Conservation (phyloP, 352 stramenopile genomes). For the Phytophthora foliorum region DNA sequence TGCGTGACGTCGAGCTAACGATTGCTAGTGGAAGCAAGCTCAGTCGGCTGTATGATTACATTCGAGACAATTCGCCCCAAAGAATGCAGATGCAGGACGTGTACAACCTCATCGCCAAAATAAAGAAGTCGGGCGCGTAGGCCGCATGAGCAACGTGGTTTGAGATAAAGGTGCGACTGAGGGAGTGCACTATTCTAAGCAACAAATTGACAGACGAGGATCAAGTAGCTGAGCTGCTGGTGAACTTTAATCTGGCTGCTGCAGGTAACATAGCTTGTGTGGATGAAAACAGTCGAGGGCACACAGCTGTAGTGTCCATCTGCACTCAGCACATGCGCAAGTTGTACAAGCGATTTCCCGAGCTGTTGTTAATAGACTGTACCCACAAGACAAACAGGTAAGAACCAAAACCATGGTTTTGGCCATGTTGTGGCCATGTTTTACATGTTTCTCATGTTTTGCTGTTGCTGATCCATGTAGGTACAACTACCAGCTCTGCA, state of each 20-base stretch:
- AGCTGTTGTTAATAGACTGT: slow-evolving; percentile 17
- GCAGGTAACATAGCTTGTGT: slow-evolving; percentile 12
- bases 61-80: too few species aligned
- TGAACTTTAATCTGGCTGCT: slow-evolving; percentile 1
- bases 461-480: background rate
- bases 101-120: slow-evolving; percentile 4
- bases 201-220: slow-evolving; percentile 4
- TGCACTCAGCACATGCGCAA: slow-evolving; percentile 13
- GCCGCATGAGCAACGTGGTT: too few species aligned
- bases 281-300: slow-evolving; percentile 1
- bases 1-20: too few species aligned
- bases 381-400: slow-evolving; percentile 20
- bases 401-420: background rate
- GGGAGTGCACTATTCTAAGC: too few species aligned
- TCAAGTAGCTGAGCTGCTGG: slow-evolving; percentile 1
- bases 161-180: too few species aligned
- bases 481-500: slow-evolving; percentile 16
- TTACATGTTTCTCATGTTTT: background rate
- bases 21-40: too few species aligned
- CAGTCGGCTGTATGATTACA: too few species aligned
- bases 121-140: slow-evolving; percentile 1
- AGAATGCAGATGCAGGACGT: slow-evolving; percentile 7
- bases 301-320: slow-evolving; percentile 8
- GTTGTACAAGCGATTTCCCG: slow-evolving; percentile 7
- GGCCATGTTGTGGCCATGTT: slow-evolving; percentile 11